Conservation (phyloP, 495 filamentous ascomycete species). For the Xylaria grammica region DNA sequence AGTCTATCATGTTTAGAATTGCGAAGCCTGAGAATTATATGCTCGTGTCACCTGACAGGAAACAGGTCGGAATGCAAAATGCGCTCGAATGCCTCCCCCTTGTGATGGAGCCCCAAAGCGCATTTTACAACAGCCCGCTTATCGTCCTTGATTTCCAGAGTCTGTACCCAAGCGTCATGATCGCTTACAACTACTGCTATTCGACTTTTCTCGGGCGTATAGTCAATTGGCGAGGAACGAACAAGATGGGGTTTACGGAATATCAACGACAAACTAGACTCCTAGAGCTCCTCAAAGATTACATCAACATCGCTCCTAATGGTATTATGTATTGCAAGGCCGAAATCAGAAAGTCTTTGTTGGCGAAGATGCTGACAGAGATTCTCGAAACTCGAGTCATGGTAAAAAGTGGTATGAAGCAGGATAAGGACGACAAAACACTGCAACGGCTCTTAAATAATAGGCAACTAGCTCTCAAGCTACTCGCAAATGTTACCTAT, state of each 20-base stretch:
- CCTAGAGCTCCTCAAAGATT: conserved; percentile 77
- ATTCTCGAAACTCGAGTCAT: conserved; percentile 97
- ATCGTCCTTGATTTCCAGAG: conserved; percentile 96
- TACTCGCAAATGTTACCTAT: conserved; percentile 97
- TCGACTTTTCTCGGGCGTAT: conserved; percentile 93
- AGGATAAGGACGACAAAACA: conserved; percentile 86
- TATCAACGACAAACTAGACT: conserved; percentile 77
- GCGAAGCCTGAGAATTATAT: conserved; percentile 96
- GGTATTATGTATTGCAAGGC: conserved; percentile 94
- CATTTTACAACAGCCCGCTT: conserved; percentile 88
- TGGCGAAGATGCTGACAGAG: conserved; percentile 96
- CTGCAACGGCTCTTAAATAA: conserved; percentile 91
- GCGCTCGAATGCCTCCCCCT: conserved; percentile 93
- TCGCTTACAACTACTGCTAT: conserved; percentile 99
- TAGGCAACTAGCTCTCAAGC: conserved; percentile 91
- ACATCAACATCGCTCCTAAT: conserved; percentile 94
- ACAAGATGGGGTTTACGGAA: conserved; percentile 93
- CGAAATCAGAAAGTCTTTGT: conserved; percentile 82
- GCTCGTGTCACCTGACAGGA: conserved; percentile 83
- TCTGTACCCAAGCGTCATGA: conserved; percentile 96
- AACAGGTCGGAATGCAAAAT: conserved; percentile 93
- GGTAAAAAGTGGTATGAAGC: conserved; percentile 97
- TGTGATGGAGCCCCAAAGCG: conserved; percentile 97
- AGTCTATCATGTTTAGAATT: conserved; percentile 98
- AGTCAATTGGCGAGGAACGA: conserved; percentile 80